A percentile compares a stretch with the other conserved stretches of the same genome.
phyloP scores from a whole-genome alignment of 805 yeast genomes.

The Isabelozyma pseudorhagii region DNA sequence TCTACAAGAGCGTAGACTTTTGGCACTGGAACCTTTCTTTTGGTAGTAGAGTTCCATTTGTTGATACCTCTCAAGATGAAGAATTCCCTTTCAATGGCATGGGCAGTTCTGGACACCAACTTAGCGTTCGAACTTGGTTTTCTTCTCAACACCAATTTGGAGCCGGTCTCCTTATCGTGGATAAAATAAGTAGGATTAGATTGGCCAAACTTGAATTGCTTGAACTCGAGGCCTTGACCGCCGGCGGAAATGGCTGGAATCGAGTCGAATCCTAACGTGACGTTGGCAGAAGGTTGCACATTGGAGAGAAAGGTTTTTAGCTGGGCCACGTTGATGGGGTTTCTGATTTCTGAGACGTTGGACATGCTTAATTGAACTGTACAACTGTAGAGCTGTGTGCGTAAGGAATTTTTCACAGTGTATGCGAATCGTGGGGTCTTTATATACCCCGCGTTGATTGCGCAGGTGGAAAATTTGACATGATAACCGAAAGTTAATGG shows the following conservation, averaged over 20 bases:
- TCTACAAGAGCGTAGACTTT: conserved; percentile 50
- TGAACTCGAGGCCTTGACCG: conserved; percentile 3
- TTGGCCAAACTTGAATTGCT: conserved; percentile 62
- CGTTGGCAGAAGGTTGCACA: conserved; percentile 8
- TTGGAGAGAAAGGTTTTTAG: conserved; percentile 20
- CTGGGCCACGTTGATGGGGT: conserved; percentile 23
- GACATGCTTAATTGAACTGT: not conserved
- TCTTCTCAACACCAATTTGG: conserved; percentile 48
- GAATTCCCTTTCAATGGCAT: conserved; percentile 61
- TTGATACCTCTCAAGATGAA: conserved; percentile 43
- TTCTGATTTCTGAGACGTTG: conserved; percentile 31
- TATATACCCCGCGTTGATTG: too few species aligned
- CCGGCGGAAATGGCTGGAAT: conserved; percentile 8
- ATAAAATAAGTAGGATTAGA: conserved; percentile 60
- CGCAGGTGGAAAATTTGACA: too few species aligned
- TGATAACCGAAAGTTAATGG: too few species aligned
- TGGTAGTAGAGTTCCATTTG: conserved; percentile 19
- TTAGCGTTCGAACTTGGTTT: conserved; percentile 52
- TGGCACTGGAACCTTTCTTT: conserved; percentile 51
- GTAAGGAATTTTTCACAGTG: too few species aligned
- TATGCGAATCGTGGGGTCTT: too few species aligned
- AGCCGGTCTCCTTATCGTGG: conserved; percentile 34
- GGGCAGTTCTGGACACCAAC: conserved; percentile 55
- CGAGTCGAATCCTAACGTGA: conserved; percentile 22
- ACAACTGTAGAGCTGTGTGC: too few species aligned